Conservation (phyloP, 352 stramenopile genomes). For the Pythium utonaiense region DNA sequence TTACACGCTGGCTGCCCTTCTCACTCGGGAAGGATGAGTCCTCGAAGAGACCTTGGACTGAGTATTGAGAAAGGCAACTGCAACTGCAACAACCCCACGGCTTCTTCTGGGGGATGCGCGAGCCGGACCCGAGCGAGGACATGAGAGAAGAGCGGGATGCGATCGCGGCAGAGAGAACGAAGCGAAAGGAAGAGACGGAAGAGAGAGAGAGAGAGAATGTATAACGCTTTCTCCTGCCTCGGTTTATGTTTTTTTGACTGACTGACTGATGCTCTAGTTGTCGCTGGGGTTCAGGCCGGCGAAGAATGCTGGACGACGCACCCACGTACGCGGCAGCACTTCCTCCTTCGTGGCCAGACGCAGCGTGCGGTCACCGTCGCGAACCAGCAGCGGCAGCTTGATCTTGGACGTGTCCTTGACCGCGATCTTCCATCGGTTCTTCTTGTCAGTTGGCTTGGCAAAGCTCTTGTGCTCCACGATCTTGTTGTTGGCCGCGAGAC, state of each 20-base stretch:
- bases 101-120: no score
- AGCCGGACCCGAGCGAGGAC: no score
- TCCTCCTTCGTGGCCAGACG: constrained; percentile 73
- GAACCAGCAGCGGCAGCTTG: constrained; percentile 73
- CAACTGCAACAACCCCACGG: constrained; percentile 15
- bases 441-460: constrained; percentile 54
- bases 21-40: no score
- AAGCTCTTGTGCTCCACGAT: constrained; percentile 73
- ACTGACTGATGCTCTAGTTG: constrained; percentile 23
- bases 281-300: constrained; percentile 47
- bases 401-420: constrained; percentile 83
- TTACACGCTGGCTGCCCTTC: no score
- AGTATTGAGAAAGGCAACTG: constrained; percentile 23
- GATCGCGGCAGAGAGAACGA: no score
- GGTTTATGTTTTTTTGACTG: constrained; percentile 5
- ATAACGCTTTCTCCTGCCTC: not conserved
- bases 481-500: constrained; percentile 70
- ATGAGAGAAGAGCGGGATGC: no score
- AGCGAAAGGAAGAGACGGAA: not conserved
- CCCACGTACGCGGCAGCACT: constrained; percentile 77
- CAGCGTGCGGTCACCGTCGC: constrained; percentile 47
- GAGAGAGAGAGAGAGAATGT: not conserved
- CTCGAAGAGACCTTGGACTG: constrained; percentile 10
- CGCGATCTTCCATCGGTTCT: constrained; percentile 69
- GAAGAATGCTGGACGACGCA: constrained; percentile 73